Percentiles rank a stretch among this genome's conserved stretches.
These are phyloP conservation scores for Citrullus amarus DNA, from an alignment of 306 rosid species.

Conservation along the genomic window DNA sequence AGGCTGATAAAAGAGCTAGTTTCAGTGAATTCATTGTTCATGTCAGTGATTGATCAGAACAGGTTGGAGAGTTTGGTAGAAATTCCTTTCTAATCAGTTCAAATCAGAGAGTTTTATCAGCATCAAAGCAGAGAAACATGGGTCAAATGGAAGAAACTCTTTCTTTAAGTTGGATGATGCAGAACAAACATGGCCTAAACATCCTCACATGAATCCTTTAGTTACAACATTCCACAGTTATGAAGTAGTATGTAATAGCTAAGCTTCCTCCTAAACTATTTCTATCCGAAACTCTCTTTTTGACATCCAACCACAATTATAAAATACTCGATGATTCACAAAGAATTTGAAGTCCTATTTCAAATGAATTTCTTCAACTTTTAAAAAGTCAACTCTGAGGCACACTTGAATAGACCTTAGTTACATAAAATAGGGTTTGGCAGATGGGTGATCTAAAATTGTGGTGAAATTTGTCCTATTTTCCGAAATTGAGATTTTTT, in stretches of 20 bases:
- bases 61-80: slow-evolving; percentile 2
- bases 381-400: neutral
- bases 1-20: slow-evolving; percentile 1
- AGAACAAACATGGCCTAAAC: neutral
- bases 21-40: slow-evolving; percentile 8
- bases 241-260: neutral
- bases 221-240: neutral
- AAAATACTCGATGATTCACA: neutral
- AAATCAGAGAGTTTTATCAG: neutral
- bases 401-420: neutral
- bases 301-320: neutral
- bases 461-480: no score
- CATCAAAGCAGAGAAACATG: neutral
- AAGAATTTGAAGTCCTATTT: no score
- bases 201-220: slow-evolving; percentile 7
- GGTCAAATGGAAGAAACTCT: neutral
- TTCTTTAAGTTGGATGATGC: neutral
- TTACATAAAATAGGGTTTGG: no score
- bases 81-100: neutral
- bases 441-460: no score
- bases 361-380: no score
- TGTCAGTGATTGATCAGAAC: slow-evolving; percentile 27
- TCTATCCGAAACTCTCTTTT: neutral
- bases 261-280: neutral
- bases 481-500: no score